These are phyloP conservation scores for Acanthochlamys bracteata DNA, from an alignment of 106 monocot genomes.

Conservation along the genomic window DNA sequence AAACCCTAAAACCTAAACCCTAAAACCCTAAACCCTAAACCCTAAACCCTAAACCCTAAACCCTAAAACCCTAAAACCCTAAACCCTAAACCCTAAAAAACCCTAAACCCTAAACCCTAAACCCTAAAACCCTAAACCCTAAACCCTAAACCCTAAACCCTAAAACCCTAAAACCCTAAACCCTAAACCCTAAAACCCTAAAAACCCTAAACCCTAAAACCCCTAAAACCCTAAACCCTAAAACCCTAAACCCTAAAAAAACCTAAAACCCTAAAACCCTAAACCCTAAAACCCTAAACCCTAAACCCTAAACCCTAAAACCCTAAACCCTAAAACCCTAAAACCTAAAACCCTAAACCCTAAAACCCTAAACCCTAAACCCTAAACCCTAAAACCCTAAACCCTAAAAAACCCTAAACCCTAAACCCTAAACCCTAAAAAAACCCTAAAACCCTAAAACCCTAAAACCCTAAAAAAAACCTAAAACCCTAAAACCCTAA, in stretches of 20 bases:
- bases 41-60: too few species aligned
- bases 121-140: too few species aligned
- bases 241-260: not conserved
- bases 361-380: not conserved
- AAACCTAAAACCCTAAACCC: not conserved
- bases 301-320: not conserved
- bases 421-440: slow-evolving; percentile 1
- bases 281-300: not conserved
- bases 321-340: not conserved
- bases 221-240: not conserved
- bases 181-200: too few species aligned
- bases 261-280: not conserved
- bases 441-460: not conserved
- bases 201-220: too few species aligned
- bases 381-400: not conserved
- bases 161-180: too few species aligned
- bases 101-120: too few species aligned
- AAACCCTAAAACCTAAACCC: too few species aligned
- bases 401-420: too few species aligned
- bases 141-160: too few species aligned
- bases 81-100: too few species aligned
- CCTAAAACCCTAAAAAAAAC: slow-evolving; percentile 1
- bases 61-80: too few species aligned
- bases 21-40: too few species aligned
- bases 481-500: not conserved